phyloP scores from a whole-genome alignment of 2,329 filamentous ascomycete species.

The Phialophora tarda region DNA sequence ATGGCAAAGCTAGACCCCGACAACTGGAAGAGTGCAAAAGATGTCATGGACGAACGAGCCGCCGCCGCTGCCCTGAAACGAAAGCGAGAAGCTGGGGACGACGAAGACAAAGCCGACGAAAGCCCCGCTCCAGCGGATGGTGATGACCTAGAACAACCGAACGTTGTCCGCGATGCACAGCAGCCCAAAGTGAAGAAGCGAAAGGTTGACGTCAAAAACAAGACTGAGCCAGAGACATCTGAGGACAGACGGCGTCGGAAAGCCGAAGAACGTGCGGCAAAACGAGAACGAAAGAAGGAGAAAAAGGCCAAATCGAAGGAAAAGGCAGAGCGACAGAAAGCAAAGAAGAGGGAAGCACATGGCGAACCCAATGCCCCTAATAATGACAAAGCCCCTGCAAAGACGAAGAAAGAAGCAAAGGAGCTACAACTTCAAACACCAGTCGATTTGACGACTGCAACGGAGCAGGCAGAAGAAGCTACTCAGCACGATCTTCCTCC shows the following conservation, averaged over 20 bases:
- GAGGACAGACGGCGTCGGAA: slow-evolving; percentile 50
- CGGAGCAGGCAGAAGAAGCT: not conserved
- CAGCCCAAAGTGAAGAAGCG: slow-evolving; percentile 32
- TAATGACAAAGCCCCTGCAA: not conserved
- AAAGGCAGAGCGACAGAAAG: slow-evolving; percentile 49
- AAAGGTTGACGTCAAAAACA: slow-evolving; percentile 38
- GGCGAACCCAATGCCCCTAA: not conserved
- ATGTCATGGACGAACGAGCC: slow-evolving; percentile 83
- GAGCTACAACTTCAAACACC: slow-evolving; percentile 28
- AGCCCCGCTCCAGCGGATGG: not conserved
- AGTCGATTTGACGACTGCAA: slow-evolving; percentile 14
- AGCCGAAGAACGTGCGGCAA: slow-evolving; percentile 55
- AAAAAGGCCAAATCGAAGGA: slow-evolving; percentile 44
- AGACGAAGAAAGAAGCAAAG: slow-evolving; percentile 4
- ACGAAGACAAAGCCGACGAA: slow-evolving; percentile 51
- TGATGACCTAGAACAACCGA: slow-evolving; percentile 23
- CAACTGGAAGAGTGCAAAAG: slow-evolving; percentile 87
- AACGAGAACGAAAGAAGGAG: slow-evolving; percentile 47
- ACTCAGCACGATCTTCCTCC: not conserved
- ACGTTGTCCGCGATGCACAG: slow-evolving; percentile 26
- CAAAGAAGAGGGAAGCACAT: slow-evolving; percentile 43
- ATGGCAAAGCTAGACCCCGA: slow-evolving; percentile 90
- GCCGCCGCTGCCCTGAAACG: slow-evolving; percentile 75
- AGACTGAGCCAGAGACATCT: slow-evolving; percentile 37
- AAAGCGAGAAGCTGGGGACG: slow-evolving; percentile 71